These are phyloP conservation scores for Umbelopsis sp. DNA, from an alignment of 371 early-diverging fungal species.

Conservation along the genomic window DNA sequence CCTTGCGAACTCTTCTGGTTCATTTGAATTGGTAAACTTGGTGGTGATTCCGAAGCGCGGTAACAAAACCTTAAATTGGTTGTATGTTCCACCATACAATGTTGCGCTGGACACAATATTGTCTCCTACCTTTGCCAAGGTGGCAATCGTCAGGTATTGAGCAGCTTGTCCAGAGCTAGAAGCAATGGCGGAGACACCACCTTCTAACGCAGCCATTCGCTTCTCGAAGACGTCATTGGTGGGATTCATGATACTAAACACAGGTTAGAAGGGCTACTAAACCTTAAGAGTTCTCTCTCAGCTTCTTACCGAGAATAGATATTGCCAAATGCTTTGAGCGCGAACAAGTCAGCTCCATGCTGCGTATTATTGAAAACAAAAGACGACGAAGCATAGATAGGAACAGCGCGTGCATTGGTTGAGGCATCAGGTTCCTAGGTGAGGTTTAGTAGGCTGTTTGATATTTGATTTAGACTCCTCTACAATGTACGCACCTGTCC, in stretches of 20 bases:
- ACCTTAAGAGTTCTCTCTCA: background rate
- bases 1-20: constrained; percentile 61
- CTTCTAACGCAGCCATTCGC: constrained; percentile 87
- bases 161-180: constrained; percentile 79
- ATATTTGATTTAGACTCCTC: too few species aligned
- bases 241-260: constrained; percentile 75
- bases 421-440: constrained; percentile 46
- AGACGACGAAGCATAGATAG: constrained; percentile 87
- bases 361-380: constrained; percentile 76
- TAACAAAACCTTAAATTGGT: constrained; percentile 83
- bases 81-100: constrained; percentile 89
- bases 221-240: constrained; percentile 88
- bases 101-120: constrained; percentile 81
- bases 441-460: background rate
- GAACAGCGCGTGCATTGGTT: constrained; percentile 85
- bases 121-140: constrained; percentile 76
- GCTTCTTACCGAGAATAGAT: constrained; percentile 72
- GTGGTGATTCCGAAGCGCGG: constrained; percentile 83
- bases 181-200: constrained; percentile 67
- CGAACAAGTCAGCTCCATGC: constrained; percentile 82
- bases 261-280: background rate
- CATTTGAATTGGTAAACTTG: constrained; percentile 74
- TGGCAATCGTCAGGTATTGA: constrained; percentile 78
- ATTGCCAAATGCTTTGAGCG: constrained; percentile 67
- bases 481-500: constrained; percentile 61